Percentiles rank a stretch among this genome's conserved stretches.
phyloP scores from a whole-genome alignment of 179 eudicot species.

The Actinidia chinensis region DNA sequence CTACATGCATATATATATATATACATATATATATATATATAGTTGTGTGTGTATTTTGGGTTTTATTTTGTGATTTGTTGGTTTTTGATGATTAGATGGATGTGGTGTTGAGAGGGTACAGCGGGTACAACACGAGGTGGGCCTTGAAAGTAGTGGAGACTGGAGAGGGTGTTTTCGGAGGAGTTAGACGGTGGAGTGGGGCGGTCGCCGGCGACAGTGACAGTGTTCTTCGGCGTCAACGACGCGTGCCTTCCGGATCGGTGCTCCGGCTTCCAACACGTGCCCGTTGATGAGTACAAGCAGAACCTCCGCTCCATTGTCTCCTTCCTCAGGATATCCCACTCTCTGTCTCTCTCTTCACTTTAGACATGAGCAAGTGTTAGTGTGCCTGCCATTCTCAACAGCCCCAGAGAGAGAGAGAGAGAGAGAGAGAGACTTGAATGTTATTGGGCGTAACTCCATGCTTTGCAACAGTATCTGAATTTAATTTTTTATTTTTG shows the following conservation, averaged over 20 bases:
- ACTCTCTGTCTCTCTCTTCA: no score
- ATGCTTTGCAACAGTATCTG: no score
- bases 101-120: constrained; percentile 77
- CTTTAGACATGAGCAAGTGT: no score
- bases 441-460: no score
- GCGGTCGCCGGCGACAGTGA: constrained; percentile 46
- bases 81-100: constrained; percentile 44
- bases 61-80: background rate
- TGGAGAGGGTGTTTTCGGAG: constrained; percentile 58
- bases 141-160: constrained; percentile 54
- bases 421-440: no score
- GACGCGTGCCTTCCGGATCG: constrained; percentile 67
- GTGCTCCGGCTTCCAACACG: constrained; percentile 65
- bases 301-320: constrained; percentile 51
- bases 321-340: constrained; percentile 56
- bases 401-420: no score
- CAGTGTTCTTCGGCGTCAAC: constrained; percentile 83
- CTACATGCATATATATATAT: background rate
- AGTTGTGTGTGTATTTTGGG: background rate
- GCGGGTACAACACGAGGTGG: constrained; percentile 92
- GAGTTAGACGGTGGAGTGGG: constrained; percentile 23
- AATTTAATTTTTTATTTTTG: no score
- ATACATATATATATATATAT: background rate
- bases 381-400: no score
- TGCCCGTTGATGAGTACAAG: constrained; percentile 77